Conservation (phyloP, 164 flowering plant species). For the Akebia trifoliata region DNA sequence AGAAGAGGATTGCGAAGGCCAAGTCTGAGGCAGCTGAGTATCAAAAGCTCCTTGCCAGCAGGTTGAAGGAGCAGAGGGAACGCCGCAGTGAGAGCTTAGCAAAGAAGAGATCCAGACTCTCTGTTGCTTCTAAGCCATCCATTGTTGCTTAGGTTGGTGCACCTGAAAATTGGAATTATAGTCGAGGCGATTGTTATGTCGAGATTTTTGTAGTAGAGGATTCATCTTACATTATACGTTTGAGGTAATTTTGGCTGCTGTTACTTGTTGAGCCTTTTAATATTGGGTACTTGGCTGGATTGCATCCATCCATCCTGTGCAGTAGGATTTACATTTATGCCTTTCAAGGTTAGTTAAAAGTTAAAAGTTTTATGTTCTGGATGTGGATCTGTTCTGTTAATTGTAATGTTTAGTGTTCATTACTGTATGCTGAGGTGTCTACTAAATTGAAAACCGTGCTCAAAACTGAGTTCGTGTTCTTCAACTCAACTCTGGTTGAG, state of each 20-base stretch:
- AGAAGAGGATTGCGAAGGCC: conserved; percentile 45
- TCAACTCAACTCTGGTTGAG: too few relatives aligned
- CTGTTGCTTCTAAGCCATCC: conserved; percentile 40
- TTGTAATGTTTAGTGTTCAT: too few relatives aligned
- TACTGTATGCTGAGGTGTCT: too few relatives aligned
- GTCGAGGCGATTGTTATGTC: not conserved
- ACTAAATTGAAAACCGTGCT: too few relatives aligned
- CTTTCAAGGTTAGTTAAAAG: too few relatives aligned
- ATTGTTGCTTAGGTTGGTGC: conserved; percentile 23
- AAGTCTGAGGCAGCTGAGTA: conserved; percentile 43
- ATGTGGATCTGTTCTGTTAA: too few relatives aligned
- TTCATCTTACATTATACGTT: not conserved
- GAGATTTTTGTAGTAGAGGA: conserved; percentile 1
- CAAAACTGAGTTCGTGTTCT: too few relatives aligned
- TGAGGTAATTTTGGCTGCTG: not conserved
- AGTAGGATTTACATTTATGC: too few relatives aligned
- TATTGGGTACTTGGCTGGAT: too few relatives aligned
- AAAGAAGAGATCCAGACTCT: conserved; percentile 39
- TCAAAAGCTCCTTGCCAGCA: conserved; percentile 41
- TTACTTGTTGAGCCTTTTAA: too few relatives aligned
- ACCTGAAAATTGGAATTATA: not conserved
- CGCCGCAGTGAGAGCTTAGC: conserved; percentile 46
- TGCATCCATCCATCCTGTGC: too few relatives aligned
- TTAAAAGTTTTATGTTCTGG: too few relatives aligned
- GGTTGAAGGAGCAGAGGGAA: conserved; percentile 46